These are phyloP conservation scores for Penicillium nordicum DNA, from an alignment of 2,329 filamentous ascomycete genomes.

Conservation along the genomic window DNA sequence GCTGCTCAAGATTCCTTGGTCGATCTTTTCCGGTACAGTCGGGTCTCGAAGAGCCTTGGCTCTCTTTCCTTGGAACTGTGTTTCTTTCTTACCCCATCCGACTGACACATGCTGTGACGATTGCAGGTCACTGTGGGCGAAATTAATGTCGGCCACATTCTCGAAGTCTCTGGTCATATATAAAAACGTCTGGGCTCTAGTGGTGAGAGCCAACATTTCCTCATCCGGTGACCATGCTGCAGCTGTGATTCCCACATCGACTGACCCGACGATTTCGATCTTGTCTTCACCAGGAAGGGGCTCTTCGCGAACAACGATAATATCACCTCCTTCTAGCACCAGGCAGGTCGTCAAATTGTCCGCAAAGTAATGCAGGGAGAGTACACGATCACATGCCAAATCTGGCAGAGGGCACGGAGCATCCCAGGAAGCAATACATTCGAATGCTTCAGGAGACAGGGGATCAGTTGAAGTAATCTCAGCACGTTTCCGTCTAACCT, in stretches of 20 bases:
- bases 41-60: conserved; percentile 85
- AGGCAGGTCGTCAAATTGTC: conserved; percentile 76
- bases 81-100: conserved; percentile 97
- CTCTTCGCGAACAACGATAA: conserved; percentile 76
- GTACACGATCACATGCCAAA: conserved; percentile 68
- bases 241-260: conserved; percentile 85
- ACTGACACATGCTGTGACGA: conserved; percentile 93
- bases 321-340: conserved; percentile 85
- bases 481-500: conserved; percentile 57
- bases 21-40: conserved; percentile 88
- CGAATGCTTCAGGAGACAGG: conserved; percentile 40
- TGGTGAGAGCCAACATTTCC: conserved; percentile 80
- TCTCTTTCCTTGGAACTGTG: conserved; percentile 90
- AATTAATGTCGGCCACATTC: conserved; percentile 68
- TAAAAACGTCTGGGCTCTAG: conserved; percentile 72
- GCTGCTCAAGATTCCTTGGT: conserved; percentile 71
- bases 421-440: conserved; percentile 79
- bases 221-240: conserved; percentile 95
- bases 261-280: conserved; percentile 92
- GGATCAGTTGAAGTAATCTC: conserved; percentile 40
- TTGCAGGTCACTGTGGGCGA: conserved; percentile 73
- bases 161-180: conserved; percentile 95
- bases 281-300: conserved; percentile 65
- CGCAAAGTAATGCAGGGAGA: conserved; percentile 79
- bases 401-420: conserved; percentile 76